Conservation (phyloP, 1,139 yeast species). For the Candida labiduridarum region DNA sequence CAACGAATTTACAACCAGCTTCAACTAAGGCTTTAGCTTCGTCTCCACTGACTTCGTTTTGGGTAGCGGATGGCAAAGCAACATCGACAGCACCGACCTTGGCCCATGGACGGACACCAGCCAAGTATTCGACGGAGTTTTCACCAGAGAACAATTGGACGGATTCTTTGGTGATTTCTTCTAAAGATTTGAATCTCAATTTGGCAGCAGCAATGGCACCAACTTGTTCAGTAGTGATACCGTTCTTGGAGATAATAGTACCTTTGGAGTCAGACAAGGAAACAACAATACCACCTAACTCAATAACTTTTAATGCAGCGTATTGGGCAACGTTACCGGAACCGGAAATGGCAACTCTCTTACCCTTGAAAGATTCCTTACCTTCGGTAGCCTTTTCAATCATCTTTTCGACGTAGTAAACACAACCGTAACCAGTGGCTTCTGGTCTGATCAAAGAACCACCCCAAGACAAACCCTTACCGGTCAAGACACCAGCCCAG, state of each 20-base stretch:
- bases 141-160: slow-evolving; percentile 59
- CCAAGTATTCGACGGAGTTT: slow-evolving; percentile 68
- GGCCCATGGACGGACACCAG: slow-evolving; percentile 96
- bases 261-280: slow-evolving; percentile 96
- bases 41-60: slow-evolving; percentile 95
- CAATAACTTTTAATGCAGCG: slow-evolving; percentile 96
- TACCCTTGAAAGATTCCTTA: slow-evolving; percentile 86
- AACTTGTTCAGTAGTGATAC: slow-evolving; percentile 83
- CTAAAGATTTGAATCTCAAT: slow-evolving; percentile 75
- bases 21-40: slow-evolving; percentile 94
- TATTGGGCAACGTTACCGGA: slow-evolving; percentile 99
- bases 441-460: slow-evolving; percentile 98
- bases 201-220: slow-evolving; percentile 79
- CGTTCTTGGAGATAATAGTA: slow-evolving; percentile 71
- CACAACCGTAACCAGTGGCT: slow-evolving; percentile 98
- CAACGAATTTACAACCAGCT: slow-evolving; percentile 89
- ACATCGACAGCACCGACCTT: slow-evolving; percentile 90
- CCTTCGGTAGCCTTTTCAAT: slow-evolving; percentile 90
- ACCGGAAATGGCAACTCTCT: slow-evolving; percentile 95
- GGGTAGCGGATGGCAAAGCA: slow-evolving; percentile 98
- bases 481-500: slow-evolving; percentile 97
- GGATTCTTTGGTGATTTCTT: slow-evolving; percentile 60
- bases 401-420: slow-evolving; percentile 97
- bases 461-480: slow-evolving; percentile 98
- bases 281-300: slow-evolving; percentile 93